Base-by-base conservation (phyloP, 1,139 yeast species). In the Geotrichum macrosporum region DNA sequence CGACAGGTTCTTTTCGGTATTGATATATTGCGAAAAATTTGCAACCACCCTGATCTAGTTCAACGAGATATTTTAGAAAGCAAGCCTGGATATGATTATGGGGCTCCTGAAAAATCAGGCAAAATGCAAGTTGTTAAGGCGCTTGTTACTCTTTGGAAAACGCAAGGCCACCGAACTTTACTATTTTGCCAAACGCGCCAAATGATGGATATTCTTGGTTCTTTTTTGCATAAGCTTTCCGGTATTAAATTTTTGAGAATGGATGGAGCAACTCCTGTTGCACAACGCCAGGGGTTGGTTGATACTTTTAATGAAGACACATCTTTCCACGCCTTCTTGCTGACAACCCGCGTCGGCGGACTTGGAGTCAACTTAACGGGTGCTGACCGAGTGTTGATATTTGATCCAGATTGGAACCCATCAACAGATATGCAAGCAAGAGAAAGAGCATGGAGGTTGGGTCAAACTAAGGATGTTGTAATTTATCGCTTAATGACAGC, bases 361-460 rank as follows among this genome's bases (percentile, higher is more conserved):
- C 70, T 92, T 38, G 98, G 98, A 19, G 86, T 92, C 1, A 92
- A 92, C 63, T 66, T 92, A 42, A 92, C 96, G 0, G 97, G 97
- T 3, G 98, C 98, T 0, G 92, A 88, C 57, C 69, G 98, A 45
- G 96, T 92, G 5, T 87, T 92, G 16, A 92, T 92, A 15, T 92
- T 75, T 62, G 98, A 92, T 60, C 98, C 98, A 0, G 98, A 92
- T 64, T 92, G 98, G 98, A 92, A 92, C 60, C 98, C 98, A 0
- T 87, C 96, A 0, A 92, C 97, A 0, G 98, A 92, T 69, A 76
- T 92, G 54, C 98, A 92, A 65, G 98, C 98, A 0, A 71, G 98
- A 53, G 98, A 92, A 64, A 69, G 98, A 44, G 97, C 97, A 0
- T 92, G 98, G 98, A 73, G 98, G 56, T 73, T 92, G 53, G 98